Evolutionary conservation across 495 filamentous ascomycete genomes (phyloP), one percentile per base, ranked within the genome.

Genomic region (Aspergillus ostianus): DNA sequence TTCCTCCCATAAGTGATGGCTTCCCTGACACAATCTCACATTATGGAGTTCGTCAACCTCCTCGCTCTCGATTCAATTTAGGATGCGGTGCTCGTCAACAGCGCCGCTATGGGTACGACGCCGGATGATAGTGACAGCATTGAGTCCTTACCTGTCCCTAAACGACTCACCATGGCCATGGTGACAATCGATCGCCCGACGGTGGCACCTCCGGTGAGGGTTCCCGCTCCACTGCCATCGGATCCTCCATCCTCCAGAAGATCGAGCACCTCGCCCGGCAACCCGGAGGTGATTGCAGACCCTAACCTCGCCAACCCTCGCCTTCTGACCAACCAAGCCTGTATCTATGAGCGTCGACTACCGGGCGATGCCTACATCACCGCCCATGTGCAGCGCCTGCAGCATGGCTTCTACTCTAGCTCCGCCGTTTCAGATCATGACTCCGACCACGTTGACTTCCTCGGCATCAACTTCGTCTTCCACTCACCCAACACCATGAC

Each of bases 321-420:
- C 27, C 67, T 79, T 41, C 69, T 76, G 47, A 58, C 81, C 51
- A 81, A 79, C 51, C 72, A 77, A 23, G 68, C 74, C 27, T 77
- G 76, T 56, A 73, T 84, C 55, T 84, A 84, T 53, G 81, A 84
- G 60, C 77, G 80, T 20, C 69, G 61, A 10, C 74, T 82, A 6
- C 79, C 79, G 0, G 77, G 79, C 7, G 69, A 77, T 36, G 76
- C 80, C n/a, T 81, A 80, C 58, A 75, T 82, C 56, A 80, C 79
- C 0, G 80, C 77, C 0, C 78, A 82, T 48, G 72, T 80, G 29
- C 73, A 80, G 51, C 77, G 81, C 1, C 73, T 82, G 9, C 81
- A 84, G 59, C 77, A 81, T 65, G 81, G 80, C 18, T 79, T 66
- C 58, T 84, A 80, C 63, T 68, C 74, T 19, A 78, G 67, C 51